phyloP scores from a whole-genome alignment of 129 eudicot species.

The Artemisia tridentata region DNA sequence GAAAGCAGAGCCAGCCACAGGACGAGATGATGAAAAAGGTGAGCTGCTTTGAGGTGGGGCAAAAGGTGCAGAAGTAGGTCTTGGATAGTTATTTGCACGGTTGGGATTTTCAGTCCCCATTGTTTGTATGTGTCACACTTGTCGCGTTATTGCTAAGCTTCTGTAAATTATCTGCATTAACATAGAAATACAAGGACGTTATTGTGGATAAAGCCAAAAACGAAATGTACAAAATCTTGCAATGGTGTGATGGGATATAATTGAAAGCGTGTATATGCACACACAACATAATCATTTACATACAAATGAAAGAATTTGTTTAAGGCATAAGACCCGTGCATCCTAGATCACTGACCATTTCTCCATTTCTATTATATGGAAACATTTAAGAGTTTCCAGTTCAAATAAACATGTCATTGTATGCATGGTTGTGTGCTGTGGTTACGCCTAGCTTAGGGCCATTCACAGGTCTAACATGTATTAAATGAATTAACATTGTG shows the following conservation, averaged over 20 bases:
- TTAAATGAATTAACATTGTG: neutral
- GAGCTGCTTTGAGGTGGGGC: conserved; percentile 54
- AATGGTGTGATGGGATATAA: conserved; percentile 4
- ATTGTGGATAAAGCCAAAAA: conserved; percentile 14
- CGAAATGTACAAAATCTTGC: neutral
- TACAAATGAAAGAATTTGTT: neutral
- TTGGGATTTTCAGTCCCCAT: conserved; percentile 89
- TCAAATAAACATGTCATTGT: conserved; percentile 8
- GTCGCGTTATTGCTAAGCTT: conserved; percentile 27
- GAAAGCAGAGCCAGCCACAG: conserved; percentile 60
- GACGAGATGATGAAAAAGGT: conserved; percentile 66
- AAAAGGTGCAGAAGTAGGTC: conserved; percentile 70
- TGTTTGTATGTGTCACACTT: conserved; percentile 20
- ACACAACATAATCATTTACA: conserved; percentile 1
- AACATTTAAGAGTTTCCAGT: conserved; percentile 5
- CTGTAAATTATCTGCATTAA: conserved; percentile 38
- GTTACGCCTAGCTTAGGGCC: neutral
- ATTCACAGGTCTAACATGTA: neutral
- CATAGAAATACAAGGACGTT: conserved; percentile 9
- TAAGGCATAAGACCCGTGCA: conserved; percentile 7
- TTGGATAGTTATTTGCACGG: conserved; percentile 46
- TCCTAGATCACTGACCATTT: conserved; percentile 16
- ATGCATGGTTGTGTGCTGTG: conserved; percentile 6
- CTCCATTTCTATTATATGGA: neutral
- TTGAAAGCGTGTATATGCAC: neutral